Percentiles rank a stretch among this genome's conserved stretches.
These are phyloP conservation scores for Saccharomycopsis sp. DNA, from an alignment of 805 yeast species.

Conservation along the genomic window DNA sequence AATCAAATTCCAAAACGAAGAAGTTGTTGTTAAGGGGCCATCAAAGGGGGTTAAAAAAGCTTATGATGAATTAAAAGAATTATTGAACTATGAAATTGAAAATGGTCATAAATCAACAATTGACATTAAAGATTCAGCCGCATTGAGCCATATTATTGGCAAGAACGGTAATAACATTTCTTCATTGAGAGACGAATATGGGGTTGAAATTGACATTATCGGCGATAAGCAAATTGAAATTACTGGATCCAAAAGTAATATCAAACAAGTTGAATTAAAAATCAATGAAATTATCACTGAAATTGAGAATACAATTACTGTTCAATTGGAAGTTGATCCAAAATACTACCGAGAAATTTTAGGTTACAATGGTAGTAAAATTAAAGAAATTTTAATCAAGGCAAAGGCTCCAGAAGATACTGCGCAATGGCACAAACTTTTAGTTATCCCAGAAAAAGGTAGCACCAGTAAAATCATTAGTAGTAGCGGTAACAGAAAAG, in stretches of 20 bases:
- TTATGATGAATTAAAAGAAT: constrained; percentile 73
- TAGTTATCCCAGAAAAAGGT: constrained; percentile 63
- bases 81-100: constrained; percentile 79
- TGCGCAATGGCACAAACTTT: constrained; percentile 46
- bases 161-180: constrained; percentile 78
- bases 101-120: constrained; percentile 66
- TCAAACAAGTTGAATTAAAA: constrained; percentile 61
- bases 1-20: constrained; percentile 62
- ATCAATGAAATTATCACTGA: constrained; percentile 59
- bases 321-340: constrained; percentile 59
- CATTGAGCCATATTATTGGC: constrained; percentile 86
- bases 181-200: constrained; percentile 59
- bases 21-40: constrained; percentile 68
- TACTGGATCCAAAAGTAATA: constrained; percentile 70
- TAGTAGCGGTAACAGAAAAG: constrained; percentile 65
- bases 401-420: constrained; percentile 66
- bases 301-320: constrained; percentile 52
- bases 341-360: constrained; percentile 68
- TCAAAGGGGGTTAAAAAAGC: constrained; percentile 83
- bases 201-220: constrained; percentile 45
- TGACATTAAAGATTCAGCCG: constrained; percentile 59
- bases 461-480: constrained; percentile 51
- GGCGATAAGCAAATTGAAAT: constrained; percentile 48
- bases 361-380: constrained; percentile 70
- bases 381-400: constrained; percentile 62